Evolutionary conservation across 2,329 filamentous ascomycete genomes (phyloP), one percentile per base, ranked within the genome.

Genomic region (Monosporascus sp.): DNA sequence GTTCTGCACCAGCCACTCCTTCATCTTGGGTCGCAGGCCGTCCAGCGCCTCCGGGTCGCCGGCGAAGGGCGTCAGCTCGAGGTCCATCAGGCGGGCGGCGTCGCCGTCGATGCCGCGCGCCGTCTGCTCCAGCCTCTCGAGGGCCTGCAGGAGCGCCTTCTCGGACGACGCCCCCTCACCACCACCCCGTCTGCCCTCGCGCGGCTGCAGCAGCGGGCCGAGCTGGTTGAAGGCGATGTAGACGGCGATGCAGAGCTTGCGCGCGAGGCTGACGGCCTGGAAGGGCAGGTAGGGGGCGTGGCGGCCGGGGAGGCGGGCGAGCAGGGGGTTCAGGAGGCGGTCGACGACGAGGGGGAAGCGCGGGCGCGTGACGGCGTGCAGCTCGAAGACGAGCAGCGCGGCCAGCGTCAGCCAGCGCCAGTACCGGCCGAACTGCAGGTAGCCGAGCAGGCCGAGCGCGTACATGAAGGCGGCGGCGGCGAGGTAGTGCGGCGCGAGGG

Each of bases 1-100:
- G 65, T 95, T 95, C 68, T 95, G 85, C 49, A 97, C 84, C 60
- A 97, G 75, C 80, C 90, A 96, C 63, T 94, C 89, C 70, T 86
- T 88, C 72, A 97, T 81, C 63, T 87, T 88, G 41, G 79, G 79
- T 56, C 84, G 81, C 63, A 95, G 72, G 54, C 83, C 83, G 45
- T 75, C 76, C 47, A 87, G 74, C n/a, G 76, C 77, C 55, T 81
- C 79, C 37, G 79, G 73, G 64, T 95, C 87, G n/a, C 85, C 86
- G 49, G 78, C 82, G 70, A 91, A 97, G 0, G 93, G 93, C 50
- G 84, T 84, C 69, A 92, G 80, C 63, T 95, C 90, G 68, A 96
- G 76, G 47, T 87, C 84, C 66, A 96, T 73, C 55, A 96, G 69
- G 51, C 87, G 78, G 6, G 75, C 73, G 0, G 87, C 79, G 65